phyloP scores from a whole-genome alignment of 257 asterid species.

The Solanum gandarillasii region DNA sequence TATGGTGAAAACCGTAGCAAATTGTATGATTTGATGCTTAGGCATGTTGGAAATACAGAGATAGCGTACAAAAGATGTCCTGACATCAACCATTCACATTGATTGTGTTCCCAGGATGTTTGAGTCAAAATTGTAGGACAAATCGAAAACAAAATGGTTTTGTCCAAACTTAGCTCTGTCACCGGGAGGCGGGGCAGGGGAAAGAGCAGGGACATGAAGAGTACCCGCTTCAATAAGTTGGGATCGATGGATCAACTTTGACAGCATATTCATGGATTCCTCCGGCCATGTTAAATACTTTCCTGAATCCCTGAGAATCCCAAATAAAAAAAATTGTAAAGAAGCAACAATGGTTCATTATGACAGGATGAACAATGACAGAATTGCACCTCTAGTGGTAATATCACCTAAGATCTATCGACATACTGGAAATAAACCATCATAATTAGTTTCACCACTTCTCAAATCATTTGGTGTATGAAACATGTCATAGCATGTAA shows the following conservation, averaged over 20 bases:
- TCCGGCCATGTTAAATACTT: slow-evolving; percentile 70
- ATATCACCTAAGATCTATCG: not conserved
- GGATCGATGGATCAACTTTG: slow-evolving; percentile 70
- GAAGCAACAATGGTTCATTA: not conserved
- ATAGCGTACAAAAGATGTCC: not conserved
- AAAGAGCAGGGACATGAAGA: not conserved
- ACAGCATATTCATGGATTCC: slow-evolving; percentile 84
- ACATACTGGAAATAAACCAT: not conserved
- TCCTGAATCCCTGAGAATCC: slow-evolving; percentile 68
- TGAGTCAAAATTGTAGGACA: not conserved
- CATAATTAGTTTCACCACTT: not conserved
- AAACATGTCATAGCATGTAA: not conserved
- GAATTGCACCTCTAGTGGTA: not conserved
- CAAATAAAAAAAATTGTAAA: not conserved
- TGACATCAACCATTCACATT: not conserved
- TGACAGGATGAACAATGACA: not conserved
- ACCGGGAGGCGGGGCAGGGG: not conserved
- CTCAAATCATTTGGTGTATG: not conserved
- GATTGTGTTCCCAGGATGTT: not conserved
- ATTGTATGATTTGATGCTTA: not conserved
- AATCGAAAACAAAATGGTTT: not conserved
- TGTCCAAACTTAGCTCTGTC: not conserved
- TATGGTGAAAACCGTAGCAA: not conserved
- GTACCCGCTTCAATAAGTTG: slow-evolving; percentile 49
- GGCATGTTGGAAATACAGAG: not conserved